These are phyloP conservation scores for Trichoderma brevicompactum DNA, from an alignment of 2,329 filamentous ascomycete genomes.

Conservation along the genomic window DNA sequence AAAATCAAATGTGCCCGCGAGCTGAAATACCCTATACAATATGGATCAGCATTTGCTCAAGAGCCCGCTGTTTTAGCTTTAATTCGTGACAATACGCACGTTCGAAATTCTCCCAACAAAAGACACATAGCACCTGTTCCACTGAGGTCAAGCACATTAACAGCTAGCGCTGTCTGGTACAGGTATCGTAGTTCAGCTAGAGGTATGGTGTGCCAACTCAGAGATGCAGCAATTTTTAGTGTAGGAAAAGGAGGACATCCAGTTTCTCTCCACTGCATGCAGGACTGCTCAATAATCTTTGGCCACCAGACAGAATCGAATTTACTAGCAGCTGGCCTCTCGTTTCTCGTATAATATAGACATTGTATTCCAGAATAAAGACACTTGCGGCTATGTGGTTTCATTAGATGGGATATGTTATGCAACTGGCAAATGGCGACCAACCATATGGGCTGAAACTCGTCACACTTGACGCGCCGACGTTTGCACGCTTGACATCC, in stretches of 20 bases:
- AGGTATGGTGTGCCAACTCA: slow-evolving; percentile 1
- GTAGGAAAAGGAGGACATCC: neutral
- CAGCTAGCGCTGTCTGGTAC: slow-evolving; percentile 3
- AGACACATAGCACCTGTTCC: slow-evolving; percentile 1
- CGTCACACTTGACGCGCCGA: neutral
- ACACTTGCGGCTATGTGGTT: neutral
- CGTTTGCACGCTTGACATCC: neutral
- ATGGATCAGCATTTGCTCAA: too few species aligned
- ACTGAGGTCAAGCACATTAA: slow-evolving; percentile 6
- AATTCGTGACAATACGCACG: too few species aligned
- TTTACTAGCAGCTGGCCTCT: too few species aligned
- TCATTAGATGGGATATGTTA: neutral
- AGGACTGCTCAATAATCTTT: neutral
- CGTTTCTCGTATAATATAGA: neutral
- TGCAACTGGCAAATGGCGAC: neutral
- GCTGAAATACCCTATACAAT: neutral
- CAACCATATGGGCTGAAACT: neutral
- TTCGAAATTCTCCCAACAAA: too few species aligned
- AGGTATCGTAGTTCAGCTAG: slow-evolving; percentile 1
- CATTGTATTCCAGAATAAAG: neutral
- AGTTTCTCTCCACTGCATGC: neutral
- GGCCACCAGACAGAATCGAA: too few species aligned
- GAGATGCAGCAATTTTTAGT: neutral
- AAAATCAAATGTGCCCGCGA: neutral
- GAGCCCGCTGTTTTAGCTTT: too few species aligned